Conservation (phyloP, 371 early-diverging fungal species). For the Chytridiales sp. region DNA sequence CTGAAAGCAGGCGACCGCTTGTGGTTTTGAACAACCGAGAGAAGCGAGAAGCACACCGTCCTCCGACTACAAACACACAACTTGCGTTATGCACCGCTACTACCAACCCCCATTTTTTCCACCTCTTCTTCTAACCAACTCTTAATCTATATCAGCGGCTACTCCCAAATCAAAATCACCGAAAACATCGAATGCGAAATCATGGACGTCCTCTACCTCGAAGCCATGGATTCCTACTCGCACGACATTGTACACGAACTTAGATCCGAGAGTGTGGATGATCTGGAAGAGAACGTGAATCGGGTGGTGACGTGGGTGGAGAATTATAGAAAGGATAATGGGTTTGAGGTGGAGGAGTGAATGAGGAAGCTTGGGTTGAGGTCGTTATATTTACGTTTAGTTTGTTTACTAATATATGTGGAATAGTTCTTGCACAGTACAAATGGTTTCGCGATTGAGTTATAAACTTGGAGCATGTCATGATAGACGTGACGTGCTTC, state of each 20-base stretch:
- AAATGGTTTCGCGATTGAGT: no score
- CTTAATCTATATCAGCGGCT: constrained; percentile 68
- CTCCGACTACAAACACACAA: no score
- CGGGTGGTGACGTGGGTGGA: constrained; percentile 72
- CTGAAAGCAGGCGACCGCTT: neutral
- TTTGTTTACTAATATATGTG: no score
- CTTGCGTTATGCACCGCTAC: no score
- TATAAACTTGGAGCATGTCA: no score
- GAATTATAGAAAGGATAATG: constrained; percentile 11
- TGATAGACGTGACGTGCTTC: no score
- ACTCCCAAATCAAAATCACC: constrained; percentile 82
- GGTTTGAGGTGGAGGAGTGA: neutral
- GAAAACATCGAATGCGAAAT: constrained; percentile 99
- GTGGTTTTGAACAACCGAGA: neutral
- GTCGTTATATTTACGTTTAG: no score
- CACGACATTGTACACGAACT: constrained; percentile 81
- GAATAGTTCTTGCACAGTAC: no score
- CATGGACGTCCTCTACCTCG: constrained; percentile 94
- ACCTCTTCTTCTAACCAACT: no score
- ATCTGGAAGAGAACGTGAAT: constrained; percentile 88
- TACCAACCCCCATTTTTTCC: no score
- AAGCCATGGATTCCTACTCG: constrained; percentile 81
- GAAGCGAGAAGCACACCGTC: neutral
- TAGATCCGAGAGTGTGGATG: constrained; percentile 73
- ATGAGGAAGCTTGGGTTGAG: neutral